These are phyloP conservation scores for Agrocybe chaxingu DNA, from an alignment of 768 basidiomycete species.

Conservation along the genomic window DNA sequence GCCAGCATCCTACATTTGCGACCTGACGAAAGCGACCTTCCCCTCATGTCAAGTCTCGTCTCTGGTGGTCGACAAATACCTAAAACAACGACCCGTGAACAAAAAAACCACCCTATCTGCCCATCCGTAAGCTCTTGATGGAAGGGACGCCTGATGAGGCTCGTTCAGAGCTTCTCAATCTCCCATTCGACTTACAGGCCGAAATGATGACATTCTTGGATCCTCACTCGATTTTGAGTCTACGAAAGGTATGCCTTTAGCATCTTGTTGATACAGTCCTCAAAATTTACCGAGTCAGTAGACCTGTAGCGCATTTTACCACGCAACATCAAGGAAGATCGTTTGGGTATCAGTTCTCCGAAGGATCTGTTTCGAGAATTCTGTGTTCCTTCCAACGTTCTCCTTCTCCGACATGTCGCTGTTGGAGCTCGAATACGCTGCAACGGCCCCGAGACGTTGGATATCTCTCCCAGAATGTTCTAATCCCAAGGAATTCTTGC, in stretches of 20 bases:
- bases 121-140: too few species aligned
- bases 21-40: too few species aligned
- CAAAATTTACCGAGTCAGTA: constrained; percentile 1
- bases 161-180: neutral
- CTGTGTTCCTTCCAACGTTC: constrained; percentile 19
- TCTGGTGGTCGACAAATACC: too few species aligned
- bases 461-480: constrained; percentile 4
- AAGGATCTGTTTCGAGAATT: constrained; percentile 16
- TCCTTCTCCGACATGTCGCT: constrained; percentile 23
- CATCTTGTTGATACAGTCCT: neutral
- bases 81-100: too few species aligned
- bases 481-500: constrained; percentile 1
- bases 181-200: constrained; percentile 7
- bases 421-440: constrained; percentile 22
- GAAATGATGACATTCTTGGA: neutral
- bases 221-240: constrained; percentile 3
- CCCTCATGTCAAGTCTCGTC: too few species aligned
- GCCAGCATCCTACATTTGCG: too few species aligned
- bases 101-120: too few species aligned
- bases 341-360: constrained; percentile 26
- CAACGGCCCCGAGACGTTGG: constrained; percentile 20
- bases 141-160: too few species aligned
- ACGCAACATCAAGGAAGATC: constrained; percentile 16
- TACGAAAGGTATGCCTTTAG: neutral
- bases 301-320: constrained; percentile 21